Evolutionary conservation across 2,329 filamentous ascomycete species (phyloP).

Genomic region (Talaromyces sp.): DNA sequence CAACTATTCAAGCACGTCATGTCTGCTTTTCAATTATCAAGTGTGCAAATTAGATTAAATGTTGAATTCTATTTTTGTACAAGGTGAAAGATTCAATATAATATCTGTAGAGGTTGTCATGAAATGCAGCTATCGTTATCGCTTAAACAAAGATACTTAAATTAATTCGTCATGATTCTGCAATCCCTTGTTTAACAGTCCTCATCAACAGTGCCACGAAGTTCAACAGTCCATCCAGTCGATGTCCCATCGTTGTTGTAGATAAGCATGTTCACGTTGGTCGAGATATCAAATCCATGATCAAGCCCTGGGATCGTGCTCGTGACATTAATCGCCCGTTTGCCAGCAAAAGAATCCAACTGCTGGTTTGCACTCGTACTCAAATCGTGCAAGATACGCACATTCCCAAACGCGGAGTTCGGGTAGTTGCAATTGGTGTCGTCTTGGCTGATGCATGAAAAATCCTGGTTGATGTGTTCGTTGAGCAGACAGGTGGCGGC

Average conservation of each 20-base stretch:
- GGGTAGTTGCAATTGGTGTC: not conserved
- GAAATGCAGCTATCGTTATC: not conserved
- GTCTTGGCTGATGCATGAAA: not conserved
- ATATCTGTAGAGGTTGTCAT: not conserved
- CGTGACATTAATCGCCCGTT: not conserved
- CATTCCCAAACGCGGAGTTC: not conserved
- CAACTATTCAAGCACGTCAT: not conserved
- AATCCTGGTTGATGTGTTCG: conserved; percentile 1
- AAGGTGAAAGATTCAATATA: not conserved
- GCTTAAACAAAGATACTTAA: not conserved
- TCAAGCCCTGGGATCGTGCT: not conserved
- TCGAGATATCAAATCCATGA: not conserved
- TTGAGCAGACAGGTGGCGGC: not conserved
- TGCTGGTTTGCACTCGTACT: not conserved
- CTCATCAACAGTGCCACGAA: not conserved
- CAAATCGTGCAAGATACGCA: not conserved
- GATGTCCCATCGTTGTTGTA: not conserved
- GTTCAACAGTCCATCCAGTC: not conserved
- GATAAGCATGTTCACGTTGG: not conserved
- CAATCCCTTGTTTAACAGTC: not conserved
- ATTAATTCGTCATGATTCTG: not conserved
- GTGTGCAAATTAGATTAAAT: not conserved
- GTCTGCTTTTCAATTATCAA: not conserved
- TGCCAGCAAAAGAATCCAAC: not conserved
- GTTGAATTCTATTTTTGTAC: not conserved